Evolutionary conservation across 2,329 filamentous ascomycete species (phyloP), one percentile per base, ranked within the genome.

Genomic region (Aspergillus ustus): DNA sequence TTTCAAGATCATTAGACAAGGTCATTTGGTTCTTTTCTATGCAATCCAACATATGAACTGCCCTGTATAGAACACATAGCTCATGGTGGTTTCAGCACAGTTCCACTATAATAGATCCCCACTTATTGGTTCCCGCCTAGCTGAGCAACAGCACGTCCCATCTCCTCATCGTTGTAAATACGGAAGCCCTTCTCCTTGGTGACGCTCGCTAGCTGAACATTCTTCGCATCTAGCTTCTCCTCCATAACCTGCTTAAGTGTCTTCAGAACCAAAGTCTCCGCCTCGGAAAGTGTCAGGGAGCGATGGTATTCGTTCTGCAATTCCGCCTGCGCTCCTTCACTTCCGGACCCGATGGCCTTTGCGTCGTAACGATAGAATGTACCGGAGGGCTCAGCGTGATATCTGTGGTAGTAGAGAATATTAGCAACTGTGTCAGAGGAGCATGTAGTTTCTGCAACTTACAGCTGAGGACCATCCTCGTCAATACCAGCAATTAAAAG

Each of bases 231-330:
- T 63, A 99, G 85, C 84, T 99, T 99, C 88, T 99, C 95, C 82
- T 99, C 95, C 95, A 99, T 99, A 70, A 99, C 95, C 82, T 99
- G 95, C 86, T 98, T 99, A 78, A 99, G 80, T 43, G 95, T 99
- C 87, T 98, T 98, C 74, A 99, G 84, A 55, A 97, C 93, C 68
- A 99, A 83, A 3, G 93, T 95, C 83, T 99, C 95, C 61, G 95
- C 95, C 76, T 99, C 95, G 60, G 86, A 83, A 65, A 99, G 89
- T 46, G 93, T 97, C 66, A 99, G 85, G 61, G 94, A 98, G 87
- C 96, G 96, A 84, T 99, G 95, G 76, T 97, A 99, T 82, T 98
- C 94, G 75, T 97, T 97, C 81, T 99, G 95, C 74, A 99, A 83
- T 82, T 99, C 95, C 43, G 95, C 95, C 81, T 99, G 95, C 52